A percentile compares a stretch with the other conserved stretches of the same genome.
Evolutionary conservation across 2,329 filamentous ascomycete genomes (phyloP).

Genomic region (Cladorrhinum sp.): DNA sequence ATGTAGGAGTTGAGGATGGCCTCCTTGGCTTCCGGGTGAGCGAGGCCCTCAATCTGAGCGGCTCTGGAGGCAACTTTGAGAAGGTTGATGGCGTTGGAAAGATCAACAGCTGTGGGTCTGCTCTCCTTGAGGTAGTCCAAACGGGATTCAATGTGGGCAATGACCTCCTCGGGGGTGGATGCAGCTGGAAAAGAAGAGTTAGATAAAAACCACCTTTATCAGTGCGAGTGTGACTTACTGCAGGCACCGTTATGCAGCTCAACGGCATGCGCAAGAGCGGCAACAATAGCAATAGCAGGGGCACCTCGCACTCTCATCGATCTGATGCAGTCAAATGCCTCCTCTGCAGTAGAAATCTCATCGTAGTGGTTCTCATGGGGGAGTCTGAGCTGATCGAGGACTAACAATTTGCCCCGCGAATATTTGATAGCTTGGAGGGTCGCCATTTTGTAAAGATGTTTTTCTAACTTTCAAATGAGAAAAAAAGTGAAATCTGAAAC

Average conservation of each 20-base stretch:
- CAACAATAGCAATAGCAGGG: conserved; percentile 97
- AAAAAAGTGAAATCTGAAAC: not conserved
- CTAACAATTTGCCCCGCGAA: conserved; percentile 65
- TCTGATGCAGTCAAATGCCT: conserved; percentile 79
- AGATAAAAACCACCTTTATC: too few species aligned
- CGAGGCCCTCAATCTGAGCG: conserved; percentile 39
- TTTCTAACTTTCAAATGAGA: not conserved
- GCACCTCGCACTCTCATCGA: conserved; percentile 77
- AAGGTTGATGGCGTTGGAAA: conserved; percentile 83
- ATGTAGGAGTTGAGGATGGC: conserved; percentile 70
- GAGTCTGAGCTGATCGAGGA: conserved; percentile 79
- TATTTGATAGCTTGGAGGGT: conserved; percentile 76
- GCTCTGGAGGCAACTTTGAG: conserved; percentile 63
- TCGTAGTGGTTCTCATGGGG: conserved; percentile 81
- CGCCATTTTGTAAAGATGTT: conserved; percentile 40
- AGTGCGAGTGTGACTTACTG: conserved; percentile 33
- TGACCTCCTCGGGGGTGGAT: conserved; percentile 51
- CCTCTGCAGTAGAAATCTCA: conserved; percentile 63
- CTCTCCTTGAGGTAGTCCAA: conserved; percentile 86
- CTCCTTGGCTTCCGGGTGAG: conserved; percentile 43
- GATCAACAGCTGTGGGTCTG: conserved; percentile 89
- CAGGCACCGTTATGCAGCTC: conserved; percentile 64
- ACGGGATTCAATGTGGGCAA: conserved; percentile 70
- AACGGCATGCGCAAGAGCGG: conserved; percentile 80
- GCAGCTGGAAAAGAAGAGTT: conserved; percentile 37